Percentiles rank a stretch among this genome's conserved stretches.
phyloP scores from a whole-genome alignment of 345 rosid species.

The Gossypium turneri region DNA sequence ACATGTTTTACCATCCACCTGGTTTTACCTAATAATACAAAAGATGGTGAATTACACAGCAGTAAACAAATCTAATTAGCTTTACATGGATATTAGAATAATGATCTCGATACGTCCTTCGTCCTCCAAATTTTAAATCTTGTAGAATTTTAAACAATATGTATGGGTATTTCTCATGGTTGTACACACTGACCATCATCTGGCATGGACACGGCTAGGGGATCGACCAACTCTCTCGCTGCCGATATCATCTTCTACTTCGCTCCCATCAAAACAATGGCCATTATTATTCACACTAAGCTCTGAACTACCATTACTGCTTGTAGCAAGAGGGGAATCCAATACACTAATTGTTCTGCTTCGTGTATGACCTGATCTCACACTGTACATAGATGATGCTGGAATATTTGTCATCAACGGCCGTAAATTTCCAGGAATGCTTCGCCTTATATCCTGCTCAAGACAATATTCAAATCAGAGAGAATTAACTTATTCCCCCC shows the following conservation, averaged over 20 bases:
- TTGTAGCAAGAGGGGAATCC: conserved; percentile 88
- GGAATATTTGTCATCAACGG: conserved; percentile 94
- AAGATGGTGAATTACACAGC: conserved; percentile 27
- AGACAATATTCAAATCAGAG: conserved; percentile 16
- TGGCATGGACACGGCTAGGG: conserved; percentile 54
- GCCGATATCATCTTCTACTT: conserved; percentile 58
- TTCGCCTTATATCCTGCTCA: conserved; percentile 86
- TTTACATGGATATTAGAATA: conserved; percentile 29
- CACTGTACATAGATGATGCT: conserved; percentile 95
- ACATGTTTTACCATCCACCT: conserved; percentile 15
- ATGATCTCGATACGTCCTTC: conserved; percentile 13
- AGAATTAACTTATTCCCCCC: not conserved
- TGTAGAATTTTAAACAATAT: conserved; percentile 20
- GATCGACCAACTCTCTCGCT: conserved; percentile 66
- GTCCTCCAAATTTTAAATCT: conserved; percentile 17
- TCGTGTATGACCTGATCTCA: conserved; percentile 74
- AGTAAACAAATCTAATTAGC: conserved; percentile 25
- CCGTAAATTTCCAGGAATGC: conserved; percentile 81
- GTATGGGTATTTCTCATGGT: not conserved
- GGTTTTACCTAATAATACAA: conserved; percentile 29
- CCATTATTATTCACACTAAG: conserved; percentile 75
- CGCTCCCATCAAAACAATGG: conserved; percentile 51
- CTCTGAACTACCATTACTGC: conserved; percentile 97
- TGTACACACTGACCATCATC: conserved; percentile 33
- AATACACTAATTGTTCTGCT: conserved; percentile 63